Evolutionary conservation across 1,284 basidiomycete species (phyloP).

Genomic region (Boletellus sp.): DNA sequence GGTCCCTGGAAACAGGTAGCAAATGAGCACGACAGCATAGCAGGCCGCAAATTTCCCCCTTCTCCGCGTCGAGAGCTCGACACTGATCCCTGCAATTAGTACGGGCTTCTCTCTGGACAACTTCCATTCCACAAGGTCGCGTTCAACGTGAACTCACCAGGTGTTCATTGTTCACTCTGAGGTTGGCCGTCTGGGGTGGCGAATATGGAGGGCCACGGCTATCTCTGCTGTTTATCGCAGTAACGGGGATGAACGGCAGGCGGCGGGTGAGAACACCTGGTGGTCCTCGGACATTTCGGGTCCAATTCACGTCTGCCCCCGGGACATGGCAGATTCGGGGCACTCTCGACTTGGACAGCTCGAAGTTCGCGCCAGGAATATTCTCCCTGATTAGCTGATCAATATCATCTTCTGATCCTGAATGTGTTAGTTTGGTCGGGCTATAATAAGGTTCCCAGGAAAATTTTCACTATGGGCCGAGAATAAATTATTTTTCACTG

Average conservation of each 20-base stretch:
- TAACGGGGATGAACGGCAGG: slow-evolving; percentile 41
- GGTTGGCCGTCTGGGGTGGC: slow-evolving; percentile 30
- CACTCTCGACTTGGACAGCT: too few relatives aligned
- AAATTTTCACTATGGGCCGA: too few relatives aligned
- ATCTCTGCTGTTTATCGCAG: slow-evolving; percentile 33
- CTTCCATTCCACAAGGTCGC: slow-evolving; percentile 53
- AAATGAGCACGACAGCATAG: too few relatives aligned
- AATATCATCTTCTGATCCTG: too few relatives aligned
- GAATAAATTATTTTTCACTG: too few relatives aligned
- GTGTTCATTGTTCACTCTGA: slow-evolving; percentile 39
- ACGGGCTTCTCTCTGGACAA: slow-evolving; percentile 28
- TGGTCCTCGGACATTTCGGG: slow-evolving; percentile 38
- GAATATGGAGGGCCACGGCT: slow-evolving; percentile 42
- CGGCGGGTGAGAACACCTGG: slow-evolving; percentile 31
- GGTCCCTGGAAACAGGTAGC: too few relatives aligned
- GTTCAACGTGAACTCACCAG: slow-evolving; percentile 42
- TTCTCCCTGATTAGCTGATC: too few relatives aligned
- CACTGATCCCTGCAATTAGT: slow-evolving; percentile 56
- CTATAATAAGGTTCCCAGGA: too few relatives aligned
- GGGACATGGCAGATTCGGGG: slow-evolving; percentile 24
- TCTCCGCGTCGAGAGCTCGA: slow-evolving; percentile 54
- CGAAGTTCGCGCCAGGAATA: too few relatives aligned
- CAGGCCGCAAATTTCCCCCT: slow-evolving; percentile 62
- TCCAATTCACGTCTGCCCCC: slow-evolving; percentile 32
- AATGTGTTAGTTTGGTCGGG: too few relatives aligned